These are phyloP conservation scores for Tylopilus subfusipes DNA, from an alignment of 768 basidiomycete species.

Conservation along the genomic window DNA sequence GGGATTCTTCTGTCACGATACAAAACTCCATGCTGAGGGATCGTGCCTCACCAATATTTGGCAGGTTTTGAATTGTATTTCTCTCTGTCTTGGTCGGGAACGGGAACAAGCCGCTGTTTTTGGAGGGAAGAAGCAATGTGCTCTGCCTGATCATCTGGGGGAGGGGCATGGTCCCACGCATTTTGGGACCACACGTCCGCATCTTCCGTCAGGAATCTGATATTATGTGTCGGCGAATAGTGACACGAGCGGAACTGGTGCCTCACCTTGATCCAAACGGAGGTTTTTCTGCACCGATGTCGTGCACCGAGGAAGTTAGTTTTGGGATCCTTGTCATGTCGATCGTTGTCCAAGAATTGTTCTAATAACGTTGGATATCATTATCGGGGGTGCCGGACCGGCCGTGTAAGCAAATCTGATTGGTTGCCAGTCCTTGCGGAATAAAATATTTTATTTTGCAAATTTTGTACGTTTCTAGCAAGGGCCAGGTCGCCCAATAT, in stretches of 20 bases:
- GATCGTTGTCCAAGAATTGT: neutral
- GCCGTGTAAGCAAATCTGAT: neutral
- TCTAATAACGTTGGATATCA: neutral
- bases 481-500: too few relatives aligned
- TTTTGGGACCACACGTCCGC: constrained; percentile 82
- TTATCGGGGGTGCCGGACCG: too few relatives aligned
- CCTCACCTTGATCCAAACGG: constrained; percentile 69
- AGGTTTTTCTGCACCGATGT: constrained; percentile 51
- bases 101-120: constrained; percentile 69
- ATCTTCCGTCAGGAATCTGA: constrained; percentile 66
- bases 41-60: constrained; percentile 55
- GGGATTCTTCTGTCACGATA: constrained; percentile 23
- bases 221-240: neutral
- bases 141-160: constrained; percentile 77
- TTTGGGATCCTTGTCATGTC: constrained; percentile 27
- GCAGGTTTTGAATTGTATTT: constrained; percentile 74
- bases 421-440: neutral
- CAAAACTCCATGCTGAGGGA: constrained; percentile 28
- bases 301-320: constrained; percentile 63
- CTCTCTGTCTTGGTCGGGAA: constrained; percentile 65
- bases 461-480: neutral
- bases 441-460: too few relatives aligned
- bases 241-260: neutral
- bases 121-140: constrained; percentile 65
- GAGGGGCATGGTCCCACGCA: constrained; percentile 89